Conservation (phyloP, 202 grass and related monocot genomes). For the Carex arenaria region DNA sequence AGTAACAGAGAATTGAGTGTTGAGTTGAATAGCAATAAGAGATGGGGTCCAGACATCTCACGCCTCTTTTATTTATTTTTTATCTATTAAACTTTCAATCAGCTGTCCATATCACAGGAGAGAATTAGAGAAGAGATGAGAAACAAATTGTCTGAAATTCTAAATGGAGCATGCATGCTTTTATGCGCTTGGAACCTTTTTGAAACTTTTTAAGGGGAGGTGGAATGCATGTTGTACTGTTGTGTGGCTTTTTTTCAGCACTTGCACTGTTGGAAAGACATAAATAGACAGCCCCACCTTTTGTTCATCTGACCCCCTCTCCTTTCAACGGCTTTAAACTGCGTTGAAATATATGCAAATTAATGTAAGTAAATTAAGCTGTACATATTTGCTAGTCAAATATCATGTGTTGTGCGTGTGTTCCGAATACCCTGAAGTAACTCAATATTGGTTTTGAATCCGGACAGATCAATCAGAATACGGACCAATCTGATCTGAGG, state of each 20-base stretch:
- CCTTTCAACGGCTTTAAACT: background rate
- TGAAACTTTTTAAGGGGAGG: background rate
- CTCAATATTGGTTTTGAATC: too few species aligned
- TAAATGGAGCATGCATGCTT: background rate
- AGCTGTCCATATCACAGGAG: background rate
- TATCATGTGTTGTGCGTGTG: background rate
- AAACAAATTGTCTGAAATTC: background rate
- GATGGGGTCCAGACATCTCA: background rate
- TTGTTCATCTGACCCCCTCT: background rate
- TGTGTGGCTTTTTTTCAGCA: constrained; percentile 16
- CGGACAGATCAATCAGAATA: too few species aligned
- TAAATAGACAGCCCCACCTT: background rate
- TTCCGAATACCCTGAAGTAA: too few species aligned
- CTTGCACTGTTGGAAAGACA: constrained; percentile 12
- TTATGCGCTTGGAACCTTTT: constrained; percentile 9
- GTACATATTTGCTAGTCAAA: background rate
- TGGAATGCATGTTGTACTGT: background rate
- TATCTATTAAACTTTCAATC: background rate
- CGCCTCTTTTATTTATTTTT: background rate
- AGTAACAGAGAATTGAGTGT: background rate
- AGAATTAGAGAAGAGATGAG: background rate
- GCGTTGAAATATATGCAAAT: constrained; percentile 16
- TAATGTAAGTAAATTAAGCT: background rate
- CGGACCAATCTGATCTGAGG: too few species aligned
- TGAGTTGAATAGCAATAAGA: background rate